phyloP scores from a whole-genome alignment of 352 stramenopile species.

The Globisporangium lucens region DNA sequence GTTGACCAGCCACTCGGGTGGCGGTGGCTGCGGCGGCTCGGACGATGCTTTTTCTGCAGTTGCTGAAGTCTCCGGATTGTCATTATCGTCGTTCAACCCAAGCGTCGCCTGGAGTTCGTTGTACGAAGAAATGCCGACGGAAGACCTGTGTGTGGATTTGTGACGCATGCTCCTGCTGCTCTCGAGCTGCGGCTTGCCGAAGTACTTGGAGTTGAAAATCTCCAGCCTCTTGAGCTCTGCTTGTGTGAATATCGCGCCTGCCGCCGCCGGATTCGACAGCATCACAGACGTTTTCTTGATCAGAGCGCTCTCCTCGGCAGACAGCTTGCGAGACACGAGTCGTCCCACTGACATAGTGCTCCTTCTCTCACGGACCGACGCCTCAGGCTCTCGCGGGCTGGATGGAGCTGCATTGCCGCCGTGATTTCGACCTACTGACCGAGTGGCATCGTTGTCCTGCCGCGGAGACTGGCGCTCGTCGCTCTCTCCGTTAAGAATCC shows the following conservation, averaged over 20 bases:
- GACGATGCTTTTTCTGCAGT: not conserved
- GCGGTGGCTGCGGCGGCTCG: slow-evolving; percentile 5
- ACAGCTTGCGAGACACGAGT: slow-evolving; percentile 22
- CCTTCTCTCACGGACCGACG: not conserved
- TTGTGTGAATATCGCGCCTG: slow-evolving; percentile 38
- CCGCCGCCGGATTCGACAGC: slow-evolving; percentile 39
- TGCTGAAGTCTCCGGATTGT: not conserved
- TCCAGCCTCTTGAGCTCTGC: slow-evolving; percentile 39
- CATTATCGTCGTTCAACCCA: slow-evolving; percentile 4
- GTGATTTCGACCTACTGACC: not conserved
- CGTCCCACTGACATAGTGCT: not conserved
- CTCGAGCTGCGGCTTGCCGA: slow-evolving; percentile 20
- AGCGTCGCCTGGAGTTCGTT: slow-evolving; percentile 10
- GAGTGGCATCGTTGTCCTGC: not conserved
- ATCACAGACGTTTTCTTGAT: slow-evolving; percentile 53
- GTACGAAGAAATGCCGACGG: slow-evolving; percentile 15
- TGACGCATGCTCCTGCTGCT: slow-evolving; percentile 13
- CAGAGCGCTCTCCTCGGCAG: slow-evolving; percentile 34
- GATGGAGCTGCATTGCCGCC: not conserved
- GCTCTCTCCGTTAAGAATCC: slow-evolving; percentile 4
- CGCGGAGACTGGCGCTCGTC: not conserved
- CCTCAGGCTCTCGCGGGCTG: not conserved
- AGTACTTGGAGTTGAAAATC: slow-evolving; percentile 38
- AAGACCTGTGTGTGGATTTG: slow-evolving; percentile 2
- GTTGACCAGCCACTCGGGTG: slow-evolving; percentile 21